These are phyloP conservation scores for Aspergillus heteromorphus DNA, from an alignment of 495 filamentous ascomycete genomes.

Conservation along the genomic window DNA sequence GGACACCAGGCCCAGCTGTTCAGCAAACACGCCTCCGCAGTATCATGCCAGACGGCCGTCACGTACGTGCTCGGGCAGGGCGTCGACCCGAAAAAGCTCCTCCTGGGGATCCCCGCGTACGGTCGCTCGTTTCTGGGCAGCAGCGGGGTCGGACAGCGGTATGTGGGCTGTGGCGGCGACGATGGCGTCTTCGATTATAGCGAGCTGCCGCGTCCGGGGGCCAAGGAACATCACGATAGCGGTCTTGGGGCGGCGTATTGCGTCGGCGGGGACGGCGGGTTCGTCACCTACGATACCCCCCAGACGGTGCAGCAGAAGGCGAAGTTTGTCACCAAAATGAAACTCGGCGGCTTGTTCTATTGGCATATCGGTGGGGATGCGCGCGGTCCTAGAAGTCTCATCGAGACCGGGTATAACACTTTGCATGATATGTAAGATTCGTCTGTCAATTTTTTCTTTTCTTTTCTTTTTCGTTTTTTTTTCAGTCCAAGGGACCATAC, in stretches of 20 bases:
- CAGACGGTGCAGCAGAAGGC: slow-evolving; percentile 82
- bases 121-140: slow-evolving; percentile 75
- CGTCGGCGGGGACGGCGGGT: slow-evolving; percentile 75
- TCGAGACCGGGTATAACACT: slow-evolving; percentile 68
- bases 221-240: slow-evolving; percentile 65
- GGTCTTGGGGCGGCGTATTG: slow-evolving; percentile 69
- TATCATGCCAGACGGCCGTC: slow-evolving; percentile 63
- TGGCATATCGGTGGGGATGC: slow-evolving; percentile 85
- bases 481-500: too few species aligned
- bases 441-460: too few species aligned
- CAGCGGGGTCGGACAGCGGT: slow-evolving; percentile 56
- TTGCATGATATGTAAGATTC: slow-evolving; percentile 56
- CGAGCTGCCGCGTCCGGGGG: slow-evolving; percentile 65
- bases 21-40: slow-evolving; percentile 46
- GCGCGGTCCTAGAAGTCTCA: slow-evolving; percentile 61
- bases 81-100: slow-evolving; percentile 67
- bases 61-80: slow-evolving; percentile 59
- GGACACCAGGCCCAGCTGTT: slow-evolving; percentile 82
- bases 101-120: slow-evolving; percentile 76
- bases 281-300: slow-evolving; percentile 82
- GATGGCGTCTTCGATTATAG: slow-evolving; percentile 81
- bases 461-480: too few species aligned
- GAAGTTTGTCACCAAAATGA: slow-evolving; percentile 67
- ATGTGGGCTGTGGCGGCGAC: slow-evolving; percentile 61
- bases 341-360: slow-evolving; percentile 81